Conservation (phyloP, 192 early-diverging fungal genomes). For the Coemansia sp. region DNA sequence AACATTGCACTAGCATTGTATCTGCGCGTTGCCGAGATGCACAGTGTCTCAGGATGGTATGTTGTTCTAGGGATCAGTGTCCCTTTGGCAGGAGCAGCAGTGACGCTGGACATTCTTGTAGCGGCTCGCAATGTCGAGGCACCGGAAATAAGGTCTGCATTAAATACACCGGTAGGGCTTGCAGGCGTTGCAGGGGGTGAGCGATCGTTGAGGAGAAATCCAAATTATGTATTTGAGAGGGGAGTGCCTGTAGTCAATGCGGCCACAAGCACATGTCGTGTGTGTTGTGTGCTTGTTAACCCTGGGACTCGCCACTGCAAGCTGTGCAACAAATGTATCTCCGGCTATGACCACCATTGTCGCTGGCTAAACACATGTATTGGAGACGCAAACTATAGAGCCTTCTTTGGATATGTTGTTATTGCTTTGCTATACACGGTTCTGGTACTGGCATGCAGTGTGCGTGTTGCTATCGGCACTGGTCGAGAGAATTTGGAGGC, state of each 20-base stretch:
- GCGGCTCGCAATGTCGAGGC: conserved; percentile 34
- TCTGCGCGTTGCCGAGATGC: conserved; percentile 12
- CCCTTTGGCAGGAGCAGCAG: conserved; percentile 11
- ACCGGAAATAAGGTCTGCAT: conserved; percentile 15
- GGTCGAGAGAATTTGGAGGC: conserved; percentile 7
- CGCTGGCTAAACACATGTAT: conserved; percentile 52
- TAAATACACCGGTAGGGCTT: background rate
- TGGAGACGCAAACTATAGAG: conserved; percentile 36
- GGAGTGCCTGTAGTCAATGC: conserved; percentile 45
- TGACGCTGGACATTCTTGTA: conserved; percentile 22
- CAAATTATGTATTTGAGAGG: conserved; percentile 33
- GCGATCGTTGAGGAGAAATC: conserved; percentile 18
- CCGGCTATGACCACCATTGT: conserved; percentile 55
- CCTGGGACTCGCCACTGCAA: conserved; percentile 47
- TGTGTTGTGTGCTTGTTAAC: conserved; percentile 23
- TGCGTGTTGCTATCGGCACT: conserved; percentile 19
- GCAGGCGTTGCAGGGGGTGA: background rate
- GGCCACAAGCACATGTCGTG: conserved; percentile 25
- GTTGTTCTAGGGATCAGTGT: conserved; percentile 17
- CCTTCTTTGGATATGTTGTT: conserved; percentile 30
- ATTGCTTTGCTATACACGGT: conserved; percentile 20
- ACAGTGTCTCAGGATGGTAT: conserved; percentile 12
- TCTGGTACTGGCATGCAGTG: conserved; percentile 26
- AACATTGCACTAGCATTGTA: conserved; percentile 25
- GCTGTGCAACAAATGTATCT: conserved; percentile 53